Evolutionary conservation across 202 grass and related monocot genomes (phyloP), one percentile per base, ranked within the genome.

Genomic region (Musa balbisiana): DNA sequence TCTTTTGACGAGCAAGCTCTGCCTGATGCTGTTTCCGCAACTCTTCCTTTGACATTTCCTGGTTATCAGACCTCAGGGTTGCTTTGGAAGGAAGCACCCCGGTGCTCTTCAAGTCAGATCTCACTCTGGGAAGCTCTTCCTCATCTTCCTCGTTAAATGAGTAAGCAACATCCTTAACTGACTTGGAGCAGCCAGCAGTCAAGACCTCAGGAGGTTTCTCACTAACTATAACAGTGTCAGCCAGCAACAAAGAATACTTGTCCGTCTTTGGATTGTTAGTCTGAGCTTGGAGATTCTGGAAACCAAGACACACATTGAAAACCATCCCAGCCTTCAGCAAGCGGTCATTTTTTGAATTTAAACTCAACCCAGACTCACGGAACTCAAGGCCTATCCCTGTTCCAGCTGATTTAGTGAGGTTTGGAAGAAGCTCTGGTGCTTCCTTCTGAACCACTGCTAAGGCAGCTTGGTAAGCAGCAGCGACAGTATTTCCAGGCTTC

Each of bases 1-100:
- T 96, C 85, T 96, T 96, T 73, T 92, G 89, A 33, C 92, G 85
- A 67, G 92, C 92, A 83, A 96, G 87, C 76, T 96, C 92, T 77
- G 92, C 92, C 83, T 96, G 92, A 79, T 96, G 92, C 72, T 90
- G 92, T 68, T 87, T 89, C 62, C 87, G 83, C 26, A 75, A 11
- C 55, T 75, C 73, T 54, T 75, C 73, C 73, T 75, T 75, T 3
- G 73, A 75, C 73, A 75, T 75, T 13, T 75, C 73, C 15, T 75
- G 73, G 27, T 75, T 75, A 26, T 75, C 73, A 4, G 73, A 75
- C 73, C 73, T 60, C 15, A 75, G 55, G 10, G 73, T 75, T 75
- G 73, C 73, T 51, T 75, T 75, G 17, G 73, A 75, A 27, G 55
- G 73, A 49, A 75, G 58, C 10, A 16, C 16, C 54, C 25, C 77